A percentile compares a stretch with the other conserved stretches of the same genome.
phyloP scores from a whole-genome alignment of 805 yeast genomes.

The Wickerhamiella musiphila region DNA sequence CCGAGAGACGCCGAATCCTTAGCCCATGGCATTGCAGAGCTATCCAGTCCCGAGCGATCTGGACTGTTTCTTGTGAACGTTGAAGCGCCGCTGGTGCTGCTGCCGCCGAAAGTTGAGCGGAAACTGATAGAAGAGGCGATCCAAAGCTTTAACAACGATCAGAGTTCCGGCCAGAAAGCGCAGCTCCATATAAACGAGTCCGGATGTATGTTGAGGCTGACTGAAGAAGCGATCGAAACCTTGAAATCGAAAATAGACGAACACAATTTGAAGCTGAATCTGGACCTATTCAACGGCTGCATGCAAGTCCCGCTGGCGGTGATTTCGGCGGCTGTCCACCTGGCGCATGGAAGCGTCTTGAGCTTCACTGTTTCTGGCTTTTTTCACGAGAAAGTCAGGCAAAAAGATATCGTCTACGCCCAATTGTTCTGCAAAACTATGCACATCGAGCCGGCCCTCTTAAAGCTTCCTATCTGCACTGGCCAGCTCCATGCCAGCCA shows the following conservation, averaged over 20 bases:
- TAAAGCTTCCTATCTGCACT: too few species aligned
- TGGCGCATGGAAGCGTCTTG: too few species aligned
- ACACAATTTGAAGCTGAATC: not conserved
- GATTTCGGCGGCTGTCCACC: too few species aligned
- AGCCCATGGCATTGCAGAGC: constrained; percentile 3
- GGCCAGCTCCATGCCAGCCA: too few species aligned
- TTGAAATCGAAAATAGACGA: too few species aligned
- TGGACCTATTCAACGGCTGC: too few species aligned
- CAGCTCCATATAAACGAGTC: not conserved
- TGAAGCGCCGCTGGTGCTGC: not conserved
- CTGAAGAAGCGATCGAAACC: not conserved
- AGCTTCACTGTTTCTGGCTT: too few species aligned
- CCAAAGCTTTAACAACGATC: not conserved
- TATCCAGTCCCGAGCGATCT: constrained; percentile 6
- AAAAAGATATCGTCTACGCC: too few species aligned
- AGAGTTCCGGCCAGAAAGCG: not conserved
- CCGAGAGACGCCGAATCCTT: constrained; percentile 6
- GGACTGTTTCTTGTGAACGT: constrained; percentile 4
- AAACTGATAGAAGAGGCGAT: constrained; percentile 8
- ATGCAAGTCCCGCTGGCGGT: too few species aligned
- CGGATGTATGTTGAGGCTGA: not conserved
- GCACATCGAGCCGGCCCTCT: too few species aligned
- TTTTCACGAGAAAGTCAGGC: too few species aligned
- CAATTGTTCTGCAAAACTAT: too few species aligned
- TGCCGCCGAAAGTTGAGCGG: constrained; percentile 10